Conservation (phyloP, 1,139 yeast species). For the Candida smagusa region DNA sequence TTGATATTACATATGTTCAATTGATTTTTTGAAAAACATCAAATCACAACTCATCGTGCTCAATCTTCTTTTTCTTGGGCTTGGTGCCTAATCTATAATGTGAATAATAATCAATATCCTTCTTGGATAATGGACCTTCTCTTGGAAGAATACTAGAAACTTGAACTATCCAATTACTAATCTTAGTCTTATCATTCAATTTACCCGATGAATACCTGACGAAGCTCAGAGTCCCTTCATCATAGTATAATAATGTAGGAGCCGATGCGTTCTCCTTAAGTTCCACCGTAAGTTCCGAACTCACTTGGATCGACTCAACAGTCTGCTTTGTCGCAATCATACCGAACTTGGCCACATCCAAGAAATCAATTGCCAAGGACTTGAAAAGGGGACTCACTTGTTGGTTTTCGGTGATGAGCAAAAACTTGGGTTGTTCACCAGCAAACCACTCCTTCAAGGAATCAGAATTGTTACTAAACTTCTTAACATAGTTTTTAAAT, state of each 20-base stretch:
- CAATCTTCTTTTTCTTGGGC: constrained; percentile 15
- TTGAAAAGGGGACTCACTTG: constrained; percentile 62
- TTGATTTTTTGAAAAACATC: too few species aligned
- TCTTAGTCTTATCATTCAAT: constrained; percentile 28
- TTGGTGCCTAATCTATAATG: constrained; percentile 32
- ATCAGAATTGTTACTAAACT: constrained; percentile 30
- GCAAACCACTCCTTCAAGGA: constrained; percentile 27
- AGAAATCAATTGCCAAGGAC: constrained; percentile 73
- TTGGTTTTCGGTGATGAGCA: constrained; percentile 46
- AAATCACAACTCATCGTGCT: constrained; percentile 38
- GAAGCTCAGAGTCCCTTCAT: constrained; percentile 20
- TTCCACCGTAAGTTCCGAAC: constrained; percentile 18
- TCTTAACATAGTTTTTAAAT: constrained; percentile 69
- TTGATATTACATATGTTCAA: too few species aligned
- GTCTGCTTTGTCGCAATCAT: constrained; percentile 17
- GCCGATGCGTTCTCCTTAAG: constrained; percentile 18
- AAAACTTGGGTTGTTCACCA: constrained; percentile 26
- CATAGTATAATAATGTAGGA: constrained; percentile 32
- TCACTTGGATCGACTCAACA: constrained; percentile 14
- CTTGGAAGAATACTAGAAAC: constrained; percentile 26
- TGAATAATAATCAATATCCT: constrained; percentile 27
- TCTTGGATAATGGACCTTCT: constrained; percentile 41
- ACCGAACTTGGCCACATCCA: constrained; percentile 33
- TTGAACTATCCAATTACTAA: constrained; percentile 35
- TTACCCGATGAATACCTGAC: constrained; percentile 22